A percentile compares a stretch with the other conserved stretches of the same genome.
phyloP scores from a whole-genome alignment of 371 early-diverging fungal species.

The Umbelopsis sp. region DNA sequence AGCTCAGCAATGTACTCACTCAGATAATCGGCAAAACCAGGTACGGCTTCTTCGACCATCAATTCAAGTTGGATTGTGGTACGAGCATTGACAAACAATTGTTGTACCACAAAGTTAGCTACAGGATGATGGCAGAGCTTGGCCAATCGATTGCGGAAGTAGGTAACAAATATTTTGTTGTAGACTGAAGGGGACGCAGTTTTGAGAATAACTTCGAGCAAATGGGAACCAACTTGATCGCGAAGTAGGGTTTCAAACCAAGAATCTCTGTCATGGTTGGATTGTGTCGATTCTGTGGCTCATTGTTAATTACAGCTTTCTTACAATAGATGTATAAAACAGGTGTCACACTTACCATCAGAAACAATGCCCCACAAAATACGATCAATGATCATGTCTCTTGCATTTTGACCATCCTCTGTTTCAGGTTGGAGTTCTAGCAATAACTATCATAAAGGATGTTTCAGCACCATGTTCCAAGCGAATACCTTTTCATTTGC shows the following conservation, averaged over 20 bases:
- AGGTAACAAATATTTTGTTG: conserved; percentile 67
- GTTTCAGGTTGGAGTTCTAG: conserved; percentile 60
- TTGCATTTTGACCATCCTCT: conserved; percentile 47
- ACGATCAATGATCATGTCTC: conserved; percentile 63
- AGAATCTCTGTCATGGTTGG: conserved; percentile 51
- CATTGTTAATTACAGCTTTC: neutral
- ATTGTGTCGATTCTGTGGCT: conserved; percentile 30
- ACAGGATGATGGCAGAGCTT: conserved; percentile 70
- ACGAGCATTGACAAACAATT: conserved; percentile 64
- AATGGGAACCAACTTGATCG: conserved; percentile 71
- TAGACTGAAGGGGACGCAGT: conserved; percentile 61
- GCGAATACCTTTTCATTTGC: neutral
- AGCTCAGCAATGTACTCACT: conserved; percentile 23
- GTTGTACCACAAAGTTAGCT: conserved; percentile 87
- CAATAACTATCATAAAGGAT: conserved; percentile 34
- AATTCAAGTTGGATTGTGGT: conserved; percentile 60
- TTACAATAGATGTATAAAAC: neutral
- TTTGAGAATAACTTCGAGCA: conserved; percentile 64
- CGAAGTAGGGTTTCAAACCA: conserved; percentile 63
- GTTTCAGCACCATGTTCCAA: neutral
- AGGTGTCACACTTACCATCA: conserved; percentile 30
- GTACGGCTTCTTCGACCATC: conserved; percentile 62
- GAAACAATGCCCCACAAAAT: conserved; percentile 65
- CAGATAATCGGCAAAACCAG: conserved; percentile 60
- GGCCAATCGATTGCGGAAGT: conserved; percentile 65